Base-by-base conservation (phyloP, 2,329 filamentous ascomycete species). In the Aspergillus spinulosporus region DNA sequence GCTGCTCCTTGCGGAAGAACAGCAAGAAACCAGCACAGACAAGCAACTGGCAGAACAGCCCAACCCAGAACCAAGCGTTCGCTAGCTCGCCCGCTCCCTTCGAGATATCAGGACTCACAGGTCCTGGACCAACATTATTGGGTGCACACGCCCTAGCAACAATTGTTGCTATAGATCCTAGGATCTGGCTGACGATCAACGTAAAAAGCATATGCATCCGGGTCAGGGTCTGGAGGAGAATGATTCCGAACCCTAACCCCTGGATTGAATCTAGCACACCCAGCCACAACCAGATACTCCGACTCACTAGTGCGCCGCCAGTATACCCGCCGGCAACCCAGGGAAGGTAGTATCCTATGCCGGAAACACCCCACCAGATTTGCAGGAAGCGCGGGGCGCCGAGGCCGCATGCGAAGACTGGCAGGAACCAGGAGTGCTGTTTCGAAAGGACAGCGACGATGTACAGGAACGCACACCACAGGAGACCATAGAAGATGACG, bases 211-310 rank as follows among this genome's bases (percentile, higher is more conserved):
- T 84, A 64, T 88, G 86, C 67, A 86, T 79, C 14, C 86, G 76
- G 1, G 85, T 87, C 62, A 87, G 71, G 0, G 85, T 88, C 67
- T 86, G 84, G 37, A 88, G 71, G 4, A 88, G 74, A 51, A 88
- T 83, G 84, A 88, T 88, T 52, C 85, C 85, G 53, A 88, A 82
- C 1, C 86, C 86, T 1, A 88, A 80, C 40, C 84, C 84, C 68
- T 88, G 86, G 7, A 88, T 72, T 9, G 82, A 78, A 63, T 88
- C 86, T 8, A 88, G 74, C 4, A 87, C 78, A 37, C 86, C 86
- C 0, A 88, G 79, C 85, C 85, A 88, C 8, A 88, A 76, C 85
- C 86, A 88, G 4, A 88, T 70, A 54, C 76, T 73, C 32, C 85
- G 77, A 1, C 82, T 82, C 4, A 84, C 70, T 0, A 88, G 67